phyloP scores from a whole-genome alignment of 352 stramenopile species.

The Pythium angustatum region DNA sequence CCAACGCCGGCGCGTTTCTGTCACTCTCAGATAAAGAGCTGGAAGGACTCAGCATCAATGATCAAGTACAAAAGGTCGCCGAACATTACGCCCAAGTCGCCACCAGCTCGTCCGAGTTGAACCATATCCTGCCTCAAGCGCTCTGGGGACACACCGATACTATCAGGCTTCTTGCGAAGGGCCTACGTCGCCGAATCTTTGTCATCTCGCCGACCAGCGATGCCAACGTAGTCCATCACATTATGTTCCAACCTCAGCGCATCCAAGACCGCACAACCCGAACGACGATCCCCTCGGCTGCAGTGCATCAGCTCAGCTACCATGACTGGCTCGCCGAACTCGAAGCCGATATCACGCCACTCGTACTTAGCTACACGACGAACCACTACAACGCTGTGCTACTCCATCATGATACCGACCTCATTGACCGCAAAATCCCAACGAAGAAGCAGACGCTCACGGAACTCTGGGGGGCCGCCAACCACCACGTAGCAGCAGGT shows the following conservation, averaged over 20 bases:
- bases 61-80: background rate
- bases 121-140: background rate
- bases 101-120: slow-evolving; percentile 11
- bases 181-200: background rate
- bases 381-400: slow-evolving; percentile 11
- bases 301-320: background rate
- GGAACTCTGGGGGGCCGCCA: background rate
- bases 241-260: background rate
- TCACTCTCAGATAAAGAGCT: background rate
- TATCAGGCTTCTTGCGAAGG: slow-evolving; percentile 5
- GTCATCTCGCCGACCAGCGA: background rate
- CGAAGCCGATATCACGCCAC: background rate
- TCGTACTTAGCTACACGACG: background rate
- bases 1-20: background rate
- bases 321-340: background rate
- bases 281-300: background rate
- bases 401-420: background rate
- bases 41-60: background rate
- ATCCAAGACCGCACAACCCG: background rate
- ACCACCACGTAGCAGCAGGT: background rate
- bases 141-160: slow-evolving; percentile 9
- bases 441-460: background rate
- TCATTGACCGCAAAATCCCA: background rate
- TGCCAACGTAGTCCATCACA: background rate
- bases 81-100: slow-evolving; percentile 3